Evolutionary conservation across 768 basidiomycete species (phyloP).

Genomic region (Tricholoma sp.): DNA sequence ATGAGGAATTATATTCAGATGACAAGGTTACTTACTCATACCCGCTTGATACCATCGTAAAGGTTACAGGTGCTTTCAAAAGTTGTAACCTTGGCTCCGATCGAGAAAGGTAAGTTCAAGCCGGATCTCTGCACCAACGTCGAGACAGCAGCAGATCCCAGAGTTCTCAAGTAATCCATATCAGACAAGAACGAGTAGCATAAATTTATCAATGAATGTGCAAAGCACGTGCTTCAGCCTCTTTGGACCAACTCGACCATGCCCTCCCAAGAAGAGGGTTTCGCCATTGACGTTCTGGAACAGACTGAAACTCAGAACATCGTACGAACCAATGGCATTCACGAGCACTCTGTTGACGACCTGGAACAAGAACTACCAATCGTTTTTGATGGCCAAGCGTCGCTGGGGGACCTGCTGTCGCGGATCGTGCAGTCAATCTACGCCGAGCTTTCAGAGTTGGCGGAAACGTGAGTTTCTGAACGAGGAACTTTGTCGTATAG

Average conservation of each 20-base stretch:
- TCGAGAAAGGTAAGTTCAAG: slow-evolving; percentile 80
- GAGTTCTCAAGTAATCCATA: slow-evolving; percentile 81
- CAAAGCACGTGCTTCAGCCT: neutral
- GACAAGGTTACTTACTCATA: slow-evolving; percentile 27
- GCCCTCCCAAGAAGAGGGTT: slow-evolving; percentile 1
- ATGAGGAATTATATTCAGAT: slow-evolving; percentile 4
- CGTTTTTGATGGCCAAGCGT: slow-evolving; percentile 69
- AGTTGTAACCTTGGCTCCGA: slow-evolving; percentile 67
- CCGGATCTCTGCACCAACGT: slow-evolving; percentile 92
- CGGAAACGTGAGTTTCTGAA: slow-evolving; percentile 69
- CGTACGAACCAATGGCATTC: slow-evolving; percentile 17
- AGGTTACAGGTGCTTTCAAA: slow-evolving; percentile 78
- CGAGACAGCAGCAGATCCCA: slow-evolving; percentile 84
- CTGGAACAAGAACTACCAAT: slow-evolving; percentile 71
- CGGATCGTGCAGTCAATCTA: slow-evolving; percentile 76
- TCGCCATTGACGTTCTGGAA: neutral
- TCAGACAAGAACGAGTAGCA: slow-evolving; percentile 14
- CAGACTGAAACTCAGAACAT: neutral
- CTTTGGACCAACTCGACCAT: neutral
- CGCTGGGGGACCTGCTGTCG: slow-evolving; percentile 68
- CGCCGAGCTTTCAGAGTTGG: slow-evolving; percentile 74
- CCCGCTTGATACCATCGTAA: slow-evolving; percentile 86
- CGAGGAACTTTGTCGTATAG: neutral
- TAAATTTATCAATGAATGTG: neutral
- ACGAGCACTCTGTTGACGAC: slow-evolving; percentile 41